phyloP scores from a whole-genome alignment of 106 monocot genomes.

The Posidonia australis region DNA sequence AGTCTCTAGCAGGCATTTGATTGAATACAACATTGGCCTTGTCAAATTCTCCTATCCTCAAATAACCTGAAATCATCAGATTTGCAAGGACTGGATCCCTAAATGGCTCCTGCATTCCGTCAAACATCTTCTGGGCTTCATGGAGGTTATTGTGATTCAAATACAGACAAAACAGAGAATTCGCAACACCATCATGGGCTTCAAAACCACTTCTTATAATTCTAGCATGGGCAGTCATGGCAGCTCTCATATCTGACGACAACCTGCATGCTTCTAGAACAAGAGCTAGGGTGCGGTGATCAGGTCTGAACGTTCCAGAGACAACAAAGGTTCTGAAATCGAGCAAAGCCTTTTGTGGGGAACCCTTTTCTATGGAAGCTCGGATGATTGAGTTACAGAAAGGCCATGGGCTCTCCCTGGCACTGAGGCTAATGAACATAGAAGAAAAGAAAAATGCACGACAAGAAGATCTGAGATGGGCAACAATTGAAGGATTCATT shows the following conservation, averaged over 20 bases:
- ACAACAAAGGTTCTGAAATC: constrained; percentile 19
- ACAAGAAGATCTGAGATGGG: no score
- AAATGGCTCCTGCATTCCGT: constrained; percentile 5
- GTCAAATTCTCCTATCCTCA: constrained; percentile 17
- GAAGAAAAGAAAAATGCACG: no score
- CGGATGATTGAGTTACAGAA: constrained; percentile 26
- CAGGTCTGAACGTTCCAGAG: constrained; percentile 18
- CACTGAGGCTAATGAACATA: no score
- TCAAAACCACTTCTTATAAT: constrained; percentile 19
- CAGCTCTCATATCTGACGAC: constrained; percentile 3
- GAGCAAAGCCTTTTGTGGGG: constrained; percentile 15
- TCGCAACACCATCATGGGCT: not conserved
- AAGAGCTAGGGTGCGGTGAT: constrained; percentile 24
- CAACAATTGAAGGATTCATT: no score
- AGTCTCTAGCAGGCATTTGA: constrained; percentile 25
- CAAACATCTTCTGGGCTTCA: constrained; percentile 26
- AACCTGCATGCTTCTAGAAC: constrained; percentile 25
- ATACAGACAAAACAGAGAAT: constrained; percentile 22
- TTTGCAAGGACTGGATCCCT: constrained; percentile 26
- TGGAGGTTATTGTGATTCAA: constrained; percentile 1
- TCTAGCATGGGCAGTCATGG: constrained; percentile 15
- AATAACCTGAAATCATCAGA: constrained; percentile 23
- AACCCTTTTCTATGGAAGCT: constrained; percentile 33
- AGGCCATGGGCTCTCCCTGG: not conserved
- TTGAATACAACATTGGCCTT: constrained; percentile 20